Base-by-base conservation (phyloP, 192 early-diverging fungal genomes). In the Chytriomyces confervae region DNA sequence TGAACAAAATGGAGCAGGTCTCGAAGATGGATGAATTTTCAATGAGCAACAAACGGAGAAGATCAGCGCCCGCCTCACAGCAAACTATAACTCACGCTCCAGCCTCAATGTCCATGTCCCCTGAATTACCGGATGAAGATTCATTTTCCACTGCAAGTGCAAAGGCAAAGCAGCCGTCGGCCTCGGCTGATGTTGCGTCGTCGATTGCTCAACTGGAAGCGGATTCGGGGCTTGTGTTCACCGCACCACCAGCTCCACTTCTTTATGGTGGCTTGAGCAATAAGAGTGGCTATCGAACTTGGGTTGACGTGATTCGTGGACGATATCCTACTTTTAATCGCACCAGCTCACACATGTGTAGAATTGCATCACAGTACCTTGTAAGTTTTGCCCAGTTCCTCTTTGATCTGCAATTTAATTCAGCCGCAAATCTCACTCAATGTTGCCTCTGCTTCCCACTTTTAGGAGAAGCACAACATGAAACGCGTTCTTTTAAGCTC, bases 1-100 rank as follows among this genome's bases (percentile, higher is more conserved):
- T 23, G 13, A 16, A 23, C n/a, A 72, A 72, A 27, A 57, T 72
- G 69, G 69, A 72, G n/a, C 50, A 57, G 7, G n/a, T 72, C 9
- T 20, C 57, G n/a, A 18, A 13, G 18, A 27, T 18, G 11, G 69
- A 72, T 27, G 69, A 72, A 20, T 72, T 72, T 8, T 72, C 69
- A 8, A 60, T 60, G 69, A 72, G 57, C 27, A 50, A 9, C 18
- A 44, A 20, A 27, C 4, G 69, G 13, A 72, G 51, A 27, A 72
- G 45, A 27, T 60, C 69, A 27, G 20, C 50, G 1, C 48, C 51
- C 5, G 69, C 20, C 20, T 72, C 69, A 24, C n/a, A 48, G 13
- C 7, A 23, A 6, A 13, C 51, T 72, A 7, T 51, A 53, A 27
- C 69, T 29, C 13, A 16, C 24, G 29, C 24, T 11, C 10, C 24